A percentile compares a stretch with the other conserved stretches of the same genome.
phyloP scores from a whole-genome alignment of 2,329 filamentous ascomycete species.

The Trichophyton schoenleinii region DNA sequence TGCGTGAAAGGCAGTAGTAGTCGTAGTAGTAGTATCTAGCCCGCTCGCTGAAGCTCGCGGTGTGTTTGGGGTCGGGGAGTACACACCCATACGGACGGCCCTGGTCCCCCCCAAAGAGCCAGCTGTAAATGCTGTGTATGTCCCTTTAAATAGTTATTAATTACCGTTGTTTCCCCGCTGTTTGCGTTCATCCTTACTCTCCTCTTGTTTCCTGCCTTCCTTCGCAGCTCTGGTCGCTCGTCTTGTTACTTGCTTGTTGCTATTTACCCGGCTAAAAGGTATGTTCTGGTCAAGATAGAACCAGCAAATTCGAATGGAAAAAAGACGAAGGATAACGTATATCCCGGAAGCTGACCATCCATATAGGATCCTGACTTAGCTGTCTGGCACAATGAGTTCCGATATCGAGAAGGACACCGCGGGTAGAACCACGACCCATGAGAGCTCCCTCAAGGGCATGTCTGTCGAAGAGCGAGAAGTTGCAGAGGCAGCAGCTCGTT shows the following conservation, averaged over 20 bases:
- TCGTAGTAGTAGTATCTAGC: neutral
- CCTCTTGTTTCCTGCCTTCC: neutral
- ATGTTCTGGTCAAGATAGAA: neutral
- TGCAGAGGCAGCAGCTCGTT: constrained; percentile 34
- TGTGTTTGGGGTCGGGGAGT: neutral
- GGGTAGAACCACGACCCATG: constrained; percentile 24
- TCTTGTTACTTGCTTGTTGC: neutral
- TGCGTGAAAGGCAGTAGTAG: neutral
- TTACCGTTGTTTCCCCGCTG: neutral
- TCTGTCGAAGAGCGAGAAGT: constrained; percentile 34
- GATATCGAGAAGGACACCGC: constrained; percentile 4
- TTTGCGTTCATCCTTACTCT: neutral
- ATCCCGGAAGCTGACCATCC: neutral
- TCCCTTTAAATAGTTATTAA: neutral
- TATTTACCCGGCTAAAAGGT: neutral
- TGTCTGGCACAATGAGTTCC: neutral
- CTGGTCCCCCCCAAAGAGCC: neutral
- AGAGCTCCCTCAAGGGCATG: constrained; percentile 19
- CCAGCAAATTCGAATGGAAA: neutral
- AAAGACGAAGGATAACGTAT: neutral
- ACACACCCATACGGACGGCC: neutral
- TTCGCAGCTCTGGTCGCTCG: neutral
- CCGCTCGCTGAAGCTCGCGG: neutral
- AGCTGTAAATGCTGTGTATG: neutral
- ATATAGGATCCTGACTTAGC: neutral